Conservation (phyloP, 305 asterid species). For the Solanum aculeatissimum region DNA sequence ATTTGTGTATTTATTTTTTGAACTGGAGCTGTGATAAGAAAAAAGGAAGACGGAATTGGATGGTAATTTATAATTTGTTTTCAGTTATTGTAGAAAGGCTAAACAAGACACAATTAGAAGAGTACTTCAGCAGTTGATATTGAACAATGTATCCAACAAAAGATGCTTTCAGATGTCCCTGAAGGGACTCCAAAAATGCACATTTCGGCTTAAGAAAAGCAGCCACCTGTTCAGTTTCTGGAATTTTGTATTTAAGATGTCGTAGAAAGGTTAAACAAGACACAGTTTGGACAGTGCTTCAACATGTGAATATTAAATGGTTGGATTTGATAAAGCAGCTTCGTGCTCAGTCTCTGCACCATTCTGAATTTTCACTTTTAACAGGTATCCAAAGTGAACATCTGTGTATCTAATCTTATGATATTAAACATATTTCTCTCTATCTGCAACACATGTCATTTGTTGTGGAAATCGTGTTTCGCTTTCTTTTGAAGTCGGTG, state of each 20-base stretch:
- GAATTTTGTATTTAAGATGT: not conserved
- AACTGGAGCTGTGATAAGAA: not conserved
- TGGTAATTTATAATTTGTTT: not conserved
- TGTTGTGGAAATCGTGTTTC: not conserved
- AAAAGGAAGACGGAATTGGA: not conserved
- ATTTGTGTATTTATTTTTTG: not conserved
- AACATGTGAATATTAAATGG: not conserved
- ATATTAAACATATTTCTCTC: not conserved
- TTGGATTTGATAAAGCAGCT: not conserved
- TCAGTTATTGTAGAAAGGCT: not conserved
- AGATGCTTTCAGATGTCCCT: not conserved
- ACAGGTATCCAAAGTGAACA: not conserved
- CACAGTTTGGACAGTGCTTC: not conserved
- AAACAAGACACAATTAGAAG: not conserved
- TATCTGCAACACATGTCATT: not conserved
- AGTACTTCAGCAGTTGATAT: not conserved
- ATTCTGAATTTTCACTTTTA: not conserved
- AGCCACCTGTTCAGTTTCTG: not conserved
- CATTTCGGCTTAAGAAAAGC: not conserved
- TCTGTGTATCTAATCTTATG: not conserved
- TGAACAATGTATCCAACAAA: not conserved
- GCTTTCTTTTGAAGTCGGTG: not conserved
- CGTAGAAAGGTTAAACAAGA: not conserved
- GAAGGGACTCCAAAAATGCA: not conserved
- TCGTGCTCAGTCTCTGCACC: not conserved